These are phyloP conservation scores for Podospora bellae-mahoneyi DNA, from an alignment of 495 filamentous ascomycete genomes.

Conservation along the genomic window DNA sequence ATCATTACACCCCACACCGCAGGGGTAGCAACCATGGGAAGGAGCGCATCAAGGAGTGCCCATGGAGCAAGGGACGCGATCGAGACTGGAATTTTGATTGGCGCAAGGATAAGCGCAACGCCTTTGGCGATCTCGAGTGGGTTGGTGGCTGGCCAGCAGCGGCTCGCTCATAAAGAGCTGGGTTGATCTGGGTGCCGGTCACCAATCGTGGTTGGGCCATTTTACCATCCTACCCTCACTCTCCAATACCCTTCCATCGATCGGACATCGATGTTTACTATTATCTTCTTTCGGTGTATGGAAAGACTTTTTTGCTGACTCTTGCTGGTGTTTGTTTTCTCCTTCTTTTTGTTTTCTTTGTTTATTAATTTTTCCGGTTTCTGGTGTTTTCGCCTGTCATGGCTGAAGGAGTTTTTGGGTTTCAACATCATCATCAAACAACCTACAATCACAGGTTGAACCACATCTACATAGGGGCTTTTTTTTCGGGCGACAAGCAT, in stretches of 20 bases:
- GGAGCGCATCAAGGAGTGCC: slow-evolving; percentile 48
- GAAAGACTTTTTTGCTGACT: slow-evolving; percentile 29
- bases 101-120: slow-evolving; percentile 63
- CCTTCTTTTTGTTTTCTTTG: slow-evolving; percentile 22
- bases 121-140: slow-evolving; percentile 78
- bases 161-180: slow-evolving; percentile 37
- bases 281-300: slow-evolving; percentile 20
- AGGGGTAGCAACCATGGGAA: slow-evolving; percentile 33
- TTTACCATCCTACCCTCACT: slow-evolving; percentile 23
- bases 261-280: slow-evolving; percentile 15
- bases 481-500: slow-evolving; percentile 26
- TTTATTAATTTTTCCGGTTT: slow-evolving; percentile 5
- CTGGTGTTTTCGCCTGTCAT: not conserved
- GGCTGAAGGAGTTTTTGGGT: slow-evolving; percentile 1
- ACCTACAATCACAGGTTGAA: slow-evolving; percentile 14
- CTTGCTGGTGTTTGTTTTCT: slow-evolving; percentile 26
- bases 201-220: slow-evolving; percentile 54
- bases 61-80: slow-evolving; percentile 48
- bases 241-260: slow-evolving; percentile 19
- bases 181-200: slow-evolving; percentile 32
- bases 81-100: slow-evolving; percentile 55
- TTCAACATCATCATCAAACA: slow-evolving; percentile 11
- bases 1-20: slow-evolving; percentile 17
- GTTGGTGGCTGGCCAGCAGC: slow-evolving; percentile 80
- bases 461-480: slow-evolving; percentile 1